A percentile compares a stretch with the other conserved stretches of the same genome.
These are phyloP conservation scores for Phytophthora aleatoria DNA, from an alignment of 352 stramenopile genomes.

Conservation along the genomic window DNA sequence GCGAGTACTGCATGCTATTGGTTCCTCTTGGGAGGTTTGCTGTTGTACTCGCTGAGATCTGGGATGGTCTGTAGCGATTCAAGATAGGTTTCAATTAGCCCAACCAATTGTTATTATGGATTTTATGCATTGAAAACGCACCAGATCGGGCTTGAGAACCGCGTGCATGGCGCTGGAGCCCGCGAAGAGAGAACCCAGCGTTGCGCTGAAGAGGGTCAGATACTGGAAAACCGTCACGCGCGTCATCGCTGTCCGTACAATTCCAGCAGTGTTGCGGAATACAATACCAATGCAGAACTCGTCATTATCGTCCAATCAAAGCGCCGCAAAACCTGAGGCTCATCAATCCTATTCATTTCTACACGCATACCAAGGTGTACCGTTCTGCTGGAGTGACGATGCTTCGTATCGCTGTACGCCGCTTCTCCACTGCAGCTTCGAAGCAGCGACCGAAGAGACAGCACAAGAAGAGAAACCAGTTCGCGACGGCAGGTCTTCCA, in stretches of 20 bases:
- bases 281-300: background rate
- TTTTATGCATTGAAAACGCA: slow-evolving; percentile 30
- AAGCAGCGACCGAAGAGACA: slow-evolving; percentile 42
- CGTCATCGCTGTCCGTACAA: slow-evolving; percentile 38
- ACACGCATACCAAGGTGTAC: background rate
- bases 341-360: slow-evolving; percentile 3
- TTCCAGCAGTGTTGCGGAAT: background rate
- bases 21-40: slow-evolving; percentile 20
- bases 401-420: slow-evolving; percentile 28
- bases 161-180: slow-evolving; percentile 86
- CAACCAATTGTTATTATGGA: background rate
- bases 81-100: background rate
- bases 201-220: slow-evolving; percentile 64
- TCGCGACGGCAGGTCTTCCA: slow-evolving; percentile 71
- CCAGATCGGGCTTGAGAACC: slow-evolving; percentile 81
- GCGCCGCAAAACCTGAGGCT: slow-evolving; percentile 27
- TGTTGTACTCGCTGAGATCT: slow-evolving; percentile 28
- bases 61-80: slow-evolving; percentile 51
- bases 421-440: slow-evolving; percentile 27
- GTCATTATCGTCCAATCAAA: slow-evolving; percentile 30
- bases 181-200: slow-evolving; percentile 83
- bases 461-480: slow-evolving; percentile 62
- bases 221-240: slow-evolving; percentile 79
- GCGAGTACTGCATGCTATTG: slow-evolving; percentile 11
- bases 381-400: slow-evolving; percentile 16